These are phyloP conservation scores for Lolium rigidum DNA, from an alignment of 176 grass and related monocot genomes.

Conservation along the genomic window DNA sequence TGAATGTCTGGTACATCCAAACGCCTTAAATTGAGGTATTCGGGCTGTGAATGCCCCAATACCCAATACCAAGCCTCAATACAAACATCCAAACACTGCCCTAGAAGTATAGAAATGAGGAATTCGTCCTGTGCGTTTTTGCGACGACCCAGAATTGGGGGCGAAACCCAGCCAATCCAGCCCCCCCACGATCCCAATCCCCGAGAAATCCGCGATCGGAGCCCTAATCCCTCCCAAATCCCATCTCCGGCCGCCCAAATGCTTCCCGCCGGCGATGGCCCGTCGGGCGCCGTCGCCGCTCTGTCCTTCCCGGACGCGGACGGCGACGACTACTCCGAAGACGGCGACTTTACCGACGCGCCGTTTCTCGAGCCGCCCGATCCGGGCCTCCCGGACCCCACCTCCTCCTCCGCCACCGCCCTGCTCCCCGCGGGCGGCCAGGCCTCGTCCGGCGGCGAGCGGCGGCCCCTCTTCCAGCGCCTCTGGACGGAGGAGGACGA, in stretches of 20 bases:
- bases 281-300: conserved; percentile 31
- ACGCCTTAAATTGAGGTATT: no score
- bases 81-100: no score
- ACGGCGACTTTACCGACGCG: conserved; percentile 48
- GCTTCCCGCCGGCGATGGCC: conserved; percentile 46
- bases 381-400: conserved; percentile 22
- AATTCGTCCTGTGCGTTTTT: conserved; percentile 13
- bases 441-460: conserved; percentile 50
- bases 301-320: conserved; percentile 48
- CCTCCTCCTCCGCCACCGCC: conserved; percentile 40
- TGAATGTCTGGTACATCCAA: no score
- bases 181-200: conserved; percentile 34
- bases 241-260: conserved; percentile 39
- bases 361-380: conserved; percentile 48
- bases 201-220: conserved; percentile 34
- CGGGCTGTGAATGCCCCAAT: no score
- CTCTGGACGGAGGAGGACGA: conserved; percentile 99
- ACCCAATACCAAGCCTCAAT: no score
- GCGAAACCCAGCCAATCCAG: conserved; percentile 30
- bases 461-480: conserved; percentile 81
- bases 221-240: conserved; percentile 36
- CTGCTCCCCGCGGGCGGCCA: conserved; percentile 20
- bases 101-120: not conserved
- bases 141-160: conserved; percentile 31
- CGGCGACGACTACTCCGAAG: conserved; percentile 59